A percentile compares a stretch with the other conserved stretches of the same genome.
phyloP scores from a whole-genome alignment of 2,329 filamentous ascomycete genomes.

The Xylaria sp. region DNA sequence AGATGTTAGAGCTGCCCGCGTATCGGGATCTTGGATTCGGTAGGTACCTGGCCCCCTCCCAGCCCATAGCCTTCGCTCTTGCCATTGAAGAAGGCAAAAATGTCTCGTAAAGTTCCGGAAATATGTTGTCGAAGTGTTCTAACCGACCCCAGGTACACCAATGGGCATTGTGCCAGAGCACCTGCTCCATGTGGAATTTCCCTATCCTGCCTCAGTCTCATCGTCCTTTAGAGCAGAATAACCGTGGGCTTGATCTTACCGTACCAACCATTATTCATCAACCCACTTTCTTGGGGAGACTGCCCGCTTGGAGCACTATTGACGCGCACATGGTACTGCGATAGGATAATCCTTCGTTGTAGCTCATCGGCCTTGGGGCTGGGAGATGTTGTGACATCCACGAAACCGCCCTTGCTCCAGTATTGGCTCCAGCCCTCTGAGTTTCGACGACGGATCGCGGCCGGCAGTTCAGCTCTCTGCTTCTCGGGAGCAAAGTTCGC shows the following conservation, averaged over 20 bases:
- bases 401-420: slow-evolving; percentile 56
- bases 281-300: slow-evolving; percentile 57
- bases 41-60: slow-evolving; percentile 48
- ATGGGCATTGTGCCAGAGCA: slow-evolving; percentile 56
- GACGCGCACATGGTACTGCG: slow-evolving; percentile 58
- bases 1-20: background rate
- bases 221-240: background rate
- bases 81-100: slow-evolving; percentile 49
- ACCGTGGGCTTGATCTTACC: slow-evolving; percentile 44
- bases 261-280: slow-evolving; percentile 61
- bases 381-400: slow-evolving; percentile 54
- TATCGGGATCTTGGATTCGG: background rate
- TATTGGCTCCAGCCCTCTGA: slow-evolving; percentile 50
- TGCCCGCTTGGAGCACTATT: slow-evolving; percentile 54
- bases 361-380: slow-evolving; percentile 55
- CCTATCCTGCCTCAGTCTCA: slow-evolving; percentile 32
- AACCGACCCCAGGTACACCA: slow-evolving; percentile 56
- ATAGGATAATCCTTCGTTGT: slow-evolving; percentile 57
- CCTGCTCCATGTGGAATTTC: slow-evolving; percentile 59
- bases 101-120: slow-evolving; percentile 52
- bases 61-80: slow-evolving; percentile 50
- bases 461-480: slow-evolving; percentile 42
- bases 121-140: slow-evolving; percentile 52
- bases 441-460: slow-evolving; percentile 44
- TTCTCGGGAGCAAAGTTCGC: slow-evolving; percentile 51